phyloP scores from a whole-genome alignment of 345 rosid genomes.

The Arabidopsis arenosa region DNA sequence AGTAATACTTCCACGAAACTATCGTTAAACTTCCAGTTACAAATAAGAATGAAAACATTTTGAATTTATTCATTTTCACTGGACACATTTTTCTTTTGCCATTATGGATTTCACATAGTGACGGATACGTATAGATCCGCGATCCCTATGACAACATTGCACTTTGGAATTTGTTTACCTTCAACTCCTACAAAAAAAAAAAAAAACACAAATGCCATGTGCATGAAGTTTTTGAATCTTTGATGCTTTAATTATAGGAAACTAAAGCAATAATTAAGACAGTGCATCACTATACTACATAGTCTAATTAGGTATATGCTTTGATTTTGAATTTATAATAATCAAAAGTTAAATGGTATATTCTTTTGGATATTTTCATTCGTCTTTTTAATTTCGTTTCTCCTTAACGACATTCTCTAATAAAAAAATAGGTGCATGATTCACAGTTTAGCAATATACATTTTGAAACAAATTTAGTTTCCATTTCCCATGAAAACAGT shows the following conservation, averaged over 20 bases:
- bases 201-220: constrained; percentile 14
- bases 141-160: constrained; percentile 8
- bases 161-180: not conserved
- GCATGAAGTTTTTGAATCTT: constrained; percentile 23
- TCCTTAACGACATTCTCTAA: not conserved
- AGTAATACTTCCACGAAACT: not conserved
- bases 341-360: constrained; percentile 29
- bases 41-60: not conserved
- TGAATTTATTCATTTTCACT: not conserved
- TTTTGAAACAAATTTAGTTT: not conserved
- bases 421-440: not conserved
- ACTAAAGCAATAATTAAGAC: constrained; percentile 1
- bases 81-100: not conserved
- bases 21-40: not conserved
- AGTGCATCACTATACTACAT: not conserved
- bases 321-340: not conserved
- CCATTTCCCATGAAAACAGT: not conserved
- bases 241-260: constrained; percentile 21
- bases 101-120: not conserved
- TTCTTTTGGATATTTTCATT: constrained; percentile 35
- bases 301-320: constrained; percentile 27
- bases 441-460: not conserved
- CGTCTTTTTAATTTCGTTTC: not conserved
- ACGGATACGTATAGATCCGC: not conserved
- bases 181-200: not conserved